phyloP scores from a whole-genome alignment of 768 basidiomycete species.

The Leccinum truebloodii region DNA sequence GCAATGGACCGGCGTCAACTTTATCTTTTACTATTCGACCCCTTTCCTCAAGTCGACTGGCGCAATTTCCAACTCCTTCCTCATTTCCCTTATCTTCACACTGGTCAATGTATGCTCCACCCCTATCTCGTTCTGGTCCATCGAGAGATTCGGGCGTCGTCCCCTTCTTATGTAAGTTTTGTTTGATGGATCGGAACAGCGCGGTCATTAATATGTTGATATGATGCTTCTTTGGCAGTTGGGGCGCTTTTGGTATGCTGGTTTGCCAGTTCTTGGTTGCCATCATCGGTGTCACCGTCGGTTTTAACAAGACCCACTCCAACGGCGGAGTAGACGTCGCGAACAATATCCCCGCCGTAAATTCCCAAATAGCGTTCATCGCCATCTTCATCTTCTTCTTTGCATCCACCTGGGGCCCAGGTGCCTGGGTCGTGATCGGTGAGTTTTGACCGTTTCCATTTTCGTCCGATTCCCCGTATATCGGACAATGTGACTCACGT shows the following conservation, averaged over 20 bases:
- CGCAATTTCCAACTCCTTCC: conserved; percentile 53
- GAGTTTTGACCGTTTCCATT: neutral
- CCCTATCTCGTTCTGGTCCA: conserved; percentile 74
- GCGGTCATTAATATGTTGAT: neutral
- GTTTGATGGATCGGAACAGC: neutral
- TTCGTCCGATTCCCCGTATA: neutral
- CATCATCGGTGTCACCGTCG: conserved; percentile 56
- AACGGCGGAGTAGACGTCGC: conserved; percentile 15
- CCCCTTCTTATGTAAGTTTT: conserved; percentile 44
- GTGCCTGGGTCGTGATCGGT: conserved; percentile 47
- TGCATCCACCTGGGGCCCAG: conserved; percentile 69
- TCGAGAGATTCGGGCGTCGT: conserved; percentile 83
- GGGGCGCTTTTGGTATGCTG: conserved; percentile 79
- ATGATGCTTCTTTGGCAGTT: conserved; percentile 27
- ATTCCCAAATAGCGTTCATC: conserved; percentile 59
- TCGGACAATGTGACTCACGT: neutral
- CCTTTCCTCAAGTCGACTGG: conserved; percentile 64
- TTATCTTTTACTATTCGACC: conserved; percentile 72
- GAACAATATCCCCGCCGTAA: conserved; percentile 55
- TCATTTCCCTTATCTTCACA: conserved; percentile 60
- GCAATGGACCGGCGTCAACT: conserved; percentile 83
- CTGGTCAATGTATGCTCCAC: conserved; percentile 83
- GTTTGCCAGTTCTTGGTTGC: conserved; percentile 84
- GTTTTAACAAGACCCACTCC: conserved; percentile 30
- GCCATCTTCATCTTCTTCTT: conserved; percentile 48